Evolutionary conservation across 2,329 filamentous ascomycete species (phyloP).

Genomic region (Aureobasidium sp.): DNA sequence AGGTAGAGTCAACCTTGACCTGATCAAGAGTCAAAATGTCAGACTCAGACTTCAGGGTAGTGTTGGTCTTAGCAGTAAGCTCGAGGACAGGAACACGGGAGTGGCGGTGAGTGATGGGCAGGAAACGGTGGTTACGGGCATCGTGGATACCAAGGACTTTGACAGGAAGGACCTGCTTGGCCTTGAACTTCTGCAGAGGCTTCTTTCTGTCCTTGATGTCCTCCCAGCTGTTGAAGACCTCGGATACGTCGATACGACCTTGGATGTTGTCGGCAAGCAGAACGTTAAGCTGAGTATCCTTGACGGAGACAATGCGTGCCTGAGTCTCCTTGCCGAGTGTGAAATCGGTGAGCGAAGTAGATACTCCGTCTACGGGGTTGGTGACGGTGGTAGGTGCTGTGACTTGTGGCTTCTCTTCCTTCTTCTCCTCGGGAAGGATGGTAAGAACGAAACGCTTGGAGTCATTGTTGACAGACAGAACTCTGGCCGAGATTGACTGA

Average conservation of each 20-base stretch:
- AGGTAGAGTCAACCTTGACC: conserved; percentile 62
- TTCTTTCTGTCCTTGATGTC: conserved; percentile 76
- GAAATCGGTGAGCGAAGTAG: conserved; percentile 64
- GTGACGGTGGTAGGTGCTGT: conserved; percentile 31
- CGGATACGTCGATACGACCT: conserved; percentile 87
- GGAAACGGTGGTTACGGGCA: conserved; percentile 79
- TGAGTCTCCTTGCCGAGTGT: conserved; percentile 65
- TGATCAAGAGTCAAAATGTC: conserved; percentile 64
- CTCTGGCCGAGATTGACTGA: conserved; percentile 66
- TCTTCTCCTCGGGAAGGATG: conserved; percentile 41
- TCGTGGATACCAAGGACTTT: conserved; percentile 83
- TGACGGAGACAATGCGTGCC: conserved; percentile 74
- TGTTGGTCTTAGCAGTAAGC: conserved; percentile 69
- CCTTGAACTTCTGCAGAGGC: conserved; percentile 67
- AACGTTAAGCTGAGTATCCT: conserved; percentile 88
- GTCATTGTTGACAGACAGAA: conserved; percentile 64
- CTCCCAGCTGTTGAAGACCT: conserved; percentile 82
- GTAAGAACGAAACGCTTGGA: conserved; percentile 63
- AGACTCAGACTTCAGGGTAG: conserved; percentile 46
- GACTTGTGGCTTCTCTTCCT: conserved; percentile 23
- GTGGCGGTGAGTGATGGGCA: conserved; percentile 81
- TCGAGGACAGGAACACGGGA: conserved; percentile 76
- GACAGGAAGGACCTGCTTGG: conserved; percentile 64
- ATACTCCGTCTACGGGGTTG: conserved; percentile 58
- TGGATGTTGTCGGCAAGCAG: conserved; percentile 79